phyloP scores from a whole-genome alignment of 169 alveolate species.

The Theileria parva region DNA sequence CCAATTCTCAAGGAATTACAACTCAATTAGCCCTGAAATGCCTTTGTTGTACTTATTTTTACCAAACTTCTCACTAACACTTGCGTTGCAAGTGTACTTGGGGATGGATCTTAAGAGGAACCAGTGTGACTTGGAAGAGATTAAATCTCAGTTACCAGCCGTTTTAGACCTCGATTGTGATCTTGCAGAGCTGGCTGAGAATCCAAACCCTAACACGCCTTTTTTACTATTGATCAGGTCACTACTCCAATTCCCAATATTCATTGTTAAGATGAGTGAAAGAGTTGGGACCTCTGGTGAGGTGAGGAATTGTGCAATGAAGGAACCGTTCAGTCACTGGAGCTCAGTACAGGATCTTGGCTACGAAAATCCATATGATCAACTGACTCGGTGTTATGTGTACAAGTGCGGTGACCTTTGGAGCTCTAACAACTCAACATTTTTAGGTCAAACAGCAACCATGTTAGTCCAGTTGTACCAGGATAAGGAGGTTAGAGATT shows the following conservation, averaged over 20 bases:
- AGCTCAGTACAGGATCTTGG: not conserved
- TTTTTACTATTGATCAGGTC: slow-evolving; percentile 35
- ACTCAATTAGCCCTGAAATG: not conserved
- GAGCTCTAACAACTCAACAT: slow-evolving; percentile 24
- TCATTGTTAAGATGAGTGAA: slow-evolving; percentile 18
- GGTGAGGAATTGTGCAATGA: not conserved
- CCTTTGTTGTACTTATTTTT: slow-evolving; percentile 46
- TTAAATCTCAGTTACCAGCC: too few species aligned
- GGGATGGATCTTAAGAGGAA: slow-evolving; percentile 10
- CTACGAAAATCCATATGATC: slow-evolving; percentile 2
- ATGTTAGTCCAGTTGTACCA: slow-evolving; percentile 27
- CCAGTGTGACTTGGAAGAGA: slow-evolving; percentile 27
- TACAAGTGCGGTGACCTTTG: slow-evolving; percentile 52
- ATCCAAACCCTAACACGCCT: slow-evolving; percentile 17
- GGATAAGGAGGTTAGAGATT: slow-evolving; percentile 11
- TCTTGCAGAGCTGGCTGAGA: not conserved
- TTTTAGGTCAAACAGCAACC: slow-evolving; percentile 41
- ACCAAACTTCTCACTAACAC: slow-evolving; percentile 55
- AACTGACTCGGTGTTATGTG: slow-evolving; percentile 43
- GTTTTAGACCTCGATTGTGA: slow-evolving; percentile 17
- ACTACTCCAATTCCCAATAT: slow-evolving; percentile 39
- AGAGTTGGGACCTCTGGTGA: slow-evolving; percentile 16
- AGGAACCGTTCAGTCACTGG: slow-evolving; percentile 40
- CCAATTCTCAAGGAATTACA: slow-evolving; percentile 2
- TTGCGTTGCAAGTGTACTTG: slow-evolving; percentile 43